Evolutionary conservation across 805 yeast genomes (phyloP), one percentile per base, ranked within the genome.

Genomic region (Nakazawaea molendinolei): DNA sequence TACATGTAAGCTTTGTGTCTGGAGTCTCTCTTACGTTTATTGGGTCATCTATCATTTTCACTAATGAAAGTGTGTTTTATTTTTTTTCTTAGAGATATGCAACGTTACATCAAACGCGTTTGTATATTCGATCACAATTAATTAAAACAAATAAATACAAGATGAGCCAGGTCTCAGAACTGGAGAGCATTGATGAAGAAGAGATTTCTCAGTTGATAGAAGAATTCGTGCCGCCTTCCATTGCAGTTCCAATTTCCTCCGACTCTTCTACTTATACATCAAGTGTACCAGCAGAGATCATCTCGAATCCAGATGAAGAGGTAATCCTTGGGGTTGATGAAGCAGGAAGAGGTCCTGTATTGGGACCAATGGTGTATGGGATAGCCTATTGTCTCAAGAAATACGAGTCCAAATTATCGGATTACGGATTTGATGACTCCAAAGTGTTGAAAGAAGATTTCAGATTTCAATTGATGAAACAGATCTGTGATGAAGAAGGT

Each of bases 341-440:
- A 55, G 99, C 99, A 0, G 99, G 99, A 1, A 69, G 99, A 46
- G 99, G 99, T 0, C 99, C 99, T 0, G 97, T 94, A 0, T 50
- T 94, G 27, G 98, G 98, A 0, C 95, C 97, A 0, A 92, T 92
- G 98, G 98, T 92, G 2, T 92, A 92, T 52, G 95, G 95, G 3
- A 65, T 86, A 5, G 78, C 92, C 3, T 92, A 86, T 52, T 79
- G 95, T 44, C 58, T 78, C 9, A 66, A 69, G 32, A 55, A 61
- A 0, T 83, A 74, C 39, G 69, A 65, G 21, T 51, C 58, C 1
- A 52, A 67, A 14, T 66, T 81, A 34, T 69, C 71, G 18, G 60
- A 69, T 22, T 80, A 74, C 45, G 96, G 87, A 12, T 92, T 92
- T 60, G 95, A 90, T 8, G 99, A 92, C 56, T 89, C 97, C 5